phyloP scores from a whole-genome alignment of 805 yeast species.

The Candida quercuum region DNA sequence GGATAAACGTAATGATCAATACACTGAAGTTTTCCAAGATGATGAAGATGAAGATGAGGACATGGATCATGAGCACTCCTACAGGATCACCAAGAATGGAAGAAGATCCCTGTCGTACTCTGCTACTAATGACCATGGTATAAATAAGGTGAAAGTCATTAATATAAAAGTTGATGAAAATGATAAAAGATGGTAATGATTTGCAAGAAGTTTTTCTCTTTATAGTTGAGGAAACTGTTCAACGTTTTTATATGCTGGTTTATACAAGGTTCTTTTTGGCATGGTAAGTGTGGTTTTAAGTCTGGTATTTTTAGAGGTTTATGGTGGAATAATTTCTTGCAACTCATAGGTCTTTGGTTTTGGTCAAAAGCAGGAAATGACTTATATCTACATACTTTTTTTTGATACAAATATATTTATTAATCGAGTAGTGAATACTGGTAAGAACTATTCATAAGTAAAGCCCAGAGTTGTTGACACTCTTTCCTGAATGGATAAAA shows the following conservation, averaged over 20 bases:
- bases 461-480: constrained; percentile 20
- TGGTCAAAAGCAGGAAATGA: no score
- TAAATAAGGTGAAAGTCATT: constrained; percentile 18
- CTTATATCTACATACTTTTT: no score
- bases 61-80: background rate
- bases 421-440: no score
- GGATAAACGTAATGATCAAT: background rate
- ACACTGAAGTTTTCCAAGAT: constrained; percentile 1
- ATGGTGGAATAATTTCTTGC: no score
- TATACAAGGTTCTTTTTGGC: no score
- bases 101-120: constrained; percentile 10
- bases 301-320: no score
- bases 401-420: background rate
- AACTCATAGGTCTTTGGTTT: no score
- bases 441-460: constrained; percentile 18
- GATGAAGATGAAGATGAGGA: constrained; percentile 3
- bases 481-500: constrained; percentile 11
- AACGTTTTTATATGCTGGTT: no score
- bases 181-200: no score
- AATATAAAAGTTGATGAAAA: constrained; percentile 19
- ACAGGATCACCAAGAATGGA: constrained; percentile 12
- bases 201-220: no score
- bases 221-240: no score
- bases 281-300: no score
- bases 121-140: constrained; percentile 12